These are phyloP conservation scores for Coniochaeta ligniaria DNA, from an alignment of 2,329 filamentous ascomycete genomes.

Conservation along the genomic window DNA sequence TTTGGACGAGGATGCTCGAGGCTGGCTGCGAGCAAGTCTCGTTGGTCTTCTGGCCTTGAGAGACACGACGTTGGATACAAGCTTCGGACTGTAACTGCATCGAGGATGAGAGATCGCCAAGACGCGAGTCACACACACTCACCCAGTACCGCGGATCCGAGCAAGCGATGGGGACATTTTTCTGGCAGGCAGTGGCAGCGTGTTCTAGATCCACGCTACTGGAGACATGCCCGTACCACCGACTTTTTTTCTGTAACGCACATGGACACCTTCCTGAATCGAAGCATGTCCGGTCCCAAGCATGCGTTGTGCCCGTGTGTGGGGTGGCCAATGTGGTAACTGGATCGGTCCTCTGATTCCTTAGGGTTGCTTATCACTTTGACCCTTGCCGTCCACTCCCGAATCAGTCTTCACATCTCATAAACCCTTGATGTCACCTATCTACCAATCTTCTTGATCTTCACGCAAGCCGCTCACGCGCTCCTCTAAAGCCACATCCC, in stretches of 20 bases:
- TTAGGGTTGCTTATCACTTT: conserved; percentile 1
- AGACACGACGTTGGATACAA: neutral
- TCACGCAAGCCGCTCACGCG: neutral
- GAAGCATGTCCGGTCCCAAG: neutral
- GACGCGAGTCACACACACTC: neutral
- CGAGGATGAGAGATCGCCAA: neutral
- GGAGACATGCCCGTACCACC: neutral
- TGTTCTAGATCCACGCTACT: neutral
- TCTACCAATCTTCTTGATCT: neutral
- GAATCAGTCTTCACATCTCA: neutral
- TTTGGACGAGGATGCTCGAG: neutral
- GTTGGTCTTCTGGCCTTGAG: neutral
- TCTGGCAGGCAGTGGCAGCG: neutral
- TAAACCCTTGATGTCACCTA: conserved; percentile 1
- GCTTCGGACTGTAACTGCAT: neutral
- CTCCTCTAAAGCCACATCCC: neutral
- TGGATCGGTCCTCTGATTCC: neutral
- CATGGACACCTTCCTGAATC: neutral
- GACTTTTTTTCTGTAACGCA: neutral
- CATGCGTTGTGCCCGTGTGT: neutral
- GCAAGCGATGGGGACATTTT: neutral
- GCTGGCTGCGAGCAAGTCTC: neutral
- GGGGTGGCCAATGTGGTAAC: neutral
- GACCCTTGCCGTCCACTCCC: neutral
- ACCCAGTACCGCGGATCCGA: neutral